Conservation (phyloP, 2,329 filamentous ascomycete species). For the Trichoderma sp. region DNA sequence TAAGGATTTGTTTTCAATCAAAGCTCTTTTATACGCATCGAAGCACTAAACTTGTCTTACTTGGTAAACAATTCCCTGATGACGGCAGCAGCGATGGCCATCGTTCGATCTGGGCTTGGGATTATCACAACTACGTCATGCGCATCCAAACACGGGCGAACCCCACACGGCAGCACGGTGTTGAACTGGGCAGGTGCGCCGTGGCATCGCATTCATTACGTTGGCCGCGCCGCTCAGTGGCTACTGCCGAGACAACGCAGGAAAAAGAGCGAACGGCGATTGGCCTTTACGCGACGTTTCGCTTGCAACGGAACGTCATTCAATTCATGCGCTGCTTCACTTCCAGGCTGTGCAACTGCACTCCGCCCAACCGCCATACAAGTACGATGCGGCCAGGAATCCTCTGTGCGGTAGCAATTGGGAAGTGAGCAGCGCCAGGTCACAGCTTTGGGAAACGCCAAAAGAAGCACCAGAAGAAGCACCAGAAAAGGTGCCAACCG, state of each 20-base stretch:
- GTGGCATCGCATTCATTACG: constrained; percentile 7
- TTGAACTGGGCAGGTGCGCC: neutral
- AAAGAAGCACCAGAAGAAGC: neutral
- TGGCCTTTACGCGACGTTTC: neutral
- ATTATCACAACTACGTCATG: constrained; percentile 28
- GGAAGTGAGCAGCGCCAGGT: no score
- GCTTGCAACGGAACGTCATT: constrained; percentile 10
- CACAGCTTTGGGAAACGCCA: neutral
- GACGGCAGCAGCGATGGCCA: constrained; percentile 2
- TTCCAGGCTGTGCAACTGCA: neutral
- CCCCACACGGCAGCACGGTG: constrained; percentile 7
- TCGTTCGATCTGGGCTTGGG: neutral
- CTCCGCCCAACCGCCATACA: no score
- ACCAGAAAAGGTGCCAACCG: neutral
- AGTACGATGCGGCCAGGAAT: neutral
- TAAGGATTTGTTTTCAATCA: neutral
- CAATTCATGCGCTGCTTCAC: neutral
- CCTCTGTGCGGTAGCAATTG: neutral
- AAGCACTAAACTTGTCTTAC: no score
- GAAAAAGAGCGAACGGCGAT: neutral
- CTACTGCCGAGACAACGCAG: neutral
- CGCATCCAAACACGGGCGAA: neutral
- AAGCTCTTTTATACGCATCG: neutral
- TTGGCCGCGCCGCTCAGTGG: constrained; percentile 12
- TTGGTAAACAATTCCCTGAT: neutral